Evolutionary conservation across 1,284 basidiomycete genomes (phyloP), one percentile per base, ranked within the genome.

Genomic region (Ceratobasidium sp.): DNA sequence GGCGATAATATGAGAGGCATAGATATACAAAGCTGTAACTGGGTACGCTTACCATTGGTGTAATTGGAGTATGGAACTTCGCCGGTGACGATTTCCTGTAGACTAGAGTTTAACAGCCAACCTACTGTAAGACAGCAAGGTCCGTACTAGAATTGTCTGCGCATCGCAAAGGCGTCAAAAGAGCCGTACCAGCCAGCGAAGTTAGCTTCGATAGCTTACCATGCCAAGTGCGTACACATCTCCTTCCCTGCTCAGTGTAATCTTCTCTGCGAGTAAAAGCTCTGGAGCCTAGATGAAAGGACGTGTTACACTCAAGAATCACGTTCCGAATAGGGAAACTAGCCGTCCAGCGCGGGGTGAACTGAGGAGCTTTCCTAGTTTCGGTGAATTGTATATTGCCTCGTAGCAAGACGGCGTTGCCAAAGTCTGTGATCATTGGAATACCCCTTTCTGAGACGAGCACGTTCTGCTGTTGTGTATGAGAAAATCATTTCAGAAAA

Each of bases 341-440:
- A n/a, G 26, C 64, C 18, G 64, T 28, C 64, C 64, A 51, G 7
- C 64, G 40, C 1, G 39, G 20, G 3, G 40, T 23, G 64, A 67
- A 46, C 20, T 39, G n/a, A 1, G 42, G 64, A 10, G 26, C 39
- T 26, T 67, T 15, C 42, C 9, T 23, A 7, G n/a, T 67, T 6
- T 49, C 23, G 1, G 33, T 46, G 28, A 67, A 67, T 26, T 13
- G 18, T 13, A 51, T 18, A 13, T 4, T 20, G 1, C 42, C 42
- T 18, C 49, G 18, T 18, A 49, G 4, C 12, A 67, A 7, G 9
- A 44, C 7, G 3, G 42, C 18, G 20, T 33, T 33, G n/a, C 64
- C 64, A 26, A 67, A 67, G 23, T 49, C 64, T 23, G 42, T 26
- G 26, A 67, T 67, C 64, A 67, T 67, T 5, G 60, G 60, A 1